Conservation (phyloP, 148 eudicot species). For the Hydrangea macrophylla region DNA sequence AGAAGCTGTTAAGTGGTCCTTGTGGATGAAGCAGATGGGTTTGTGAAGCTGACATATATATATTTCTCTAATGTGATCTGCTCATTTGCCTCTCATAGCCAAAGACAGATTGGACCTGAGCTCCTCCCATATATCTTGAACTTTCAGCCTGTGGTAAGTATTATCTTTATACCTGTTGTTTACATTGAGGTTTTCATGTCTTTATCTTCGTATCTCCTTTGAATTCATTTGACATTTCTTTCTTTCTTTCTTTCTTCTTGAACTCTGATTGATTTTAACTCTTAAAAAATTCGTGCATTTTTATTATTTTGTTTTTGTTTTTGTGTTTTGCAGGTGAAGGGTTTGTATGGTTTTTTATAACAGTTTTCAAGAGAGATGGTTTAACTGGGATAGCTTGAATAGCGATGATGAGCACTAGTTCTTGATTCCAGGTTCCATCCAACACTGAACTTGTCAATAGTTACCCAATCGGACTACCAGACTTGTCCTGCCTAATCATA, state of each 20-base stretch:
- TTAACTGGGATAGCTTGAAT: neutral
- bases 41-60: conserved; percentile 29
- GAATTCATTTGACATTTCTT: neutral
- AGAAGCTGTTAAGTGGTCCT: conserved; percentile 96
- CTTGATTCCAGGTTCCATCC: neutral
- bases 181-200: neutral
- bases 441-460: neutral
- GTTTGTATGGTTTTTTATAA: neutral
- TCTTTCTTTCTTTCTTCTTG: neutral
- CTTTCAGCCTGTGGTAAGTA: neutral
- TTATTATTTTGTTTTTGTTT: too few relatives aligned
- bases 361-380: neutral
- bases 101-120: neutral
- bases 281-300: neutral
- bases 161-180: neutral
- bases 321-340: neutral
- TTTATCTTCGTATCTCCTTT: neutral
- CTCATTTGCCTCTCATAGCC: neutral
- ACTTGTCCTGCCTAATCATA: neutral
- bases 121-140: neutral
- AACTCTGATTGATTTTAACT: conserved; percentile 18
- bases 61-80: neutral
- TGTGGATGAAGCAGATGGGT: conserved; percentile 96
- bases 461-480: neutral
- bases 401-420: neutral